Conservation (phyloP, 179 eudicot genomes). For the Beta lomatogona region DNA sequence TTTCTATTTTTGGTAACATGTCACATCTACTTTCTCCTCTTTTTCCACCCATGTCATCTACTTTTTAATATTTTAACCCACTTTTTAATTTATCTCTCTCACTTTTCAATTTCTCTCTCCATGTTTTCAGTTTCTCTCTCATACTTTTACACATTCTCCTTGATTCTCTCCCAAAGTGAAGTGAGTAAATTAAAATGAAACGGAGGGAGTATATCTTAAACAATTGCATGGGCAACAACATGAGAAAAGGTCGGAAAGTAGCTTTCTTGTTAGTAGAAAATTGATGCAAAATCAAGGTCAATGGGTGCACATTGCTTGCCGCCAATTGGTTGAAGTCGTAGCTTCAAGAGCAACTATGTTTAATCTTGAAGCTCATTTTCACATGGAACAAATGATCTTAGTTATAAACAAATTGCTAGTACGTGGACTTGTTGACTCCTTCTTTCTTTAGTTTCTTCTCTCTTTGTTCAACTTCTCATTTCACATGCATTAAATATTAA, state of each 20-base stretch:
- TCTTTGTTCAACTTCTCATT: slow-evolving; percentile 7
- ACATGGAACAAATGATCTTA: slow-evolving; percentile 15
- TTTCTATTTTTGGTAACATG: too few species aligned
- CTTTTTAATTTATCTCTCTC: too few species aligned
- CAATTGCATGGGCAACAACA: slow-evolving; percentile 5
- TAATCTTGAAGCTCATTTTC: slow-evolving; percentile 18
- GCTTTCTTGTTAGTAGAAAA: not conserved
- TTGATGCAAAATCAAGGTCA: slow-evolving; percentile 14
- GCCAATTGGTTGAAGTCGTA: slow-evolving; percentile 11
- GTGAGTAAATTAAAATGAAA: too few species aligned
- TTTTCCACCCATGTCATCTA: too few species aligned
- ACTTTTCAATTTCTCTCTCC: too few species aligned
- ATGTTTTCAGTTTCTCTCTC: too few species aligned
- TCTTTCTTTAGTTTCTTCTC: slow-evolving; percentile 20
- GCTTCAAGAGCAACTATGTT: slow-evolving; percentile 19
- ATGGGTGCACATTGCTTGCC: slow-evolving; percentile 20
- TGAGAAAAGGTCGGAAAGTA: slow-evolving; percentile 18
- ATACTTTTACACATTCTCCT: too few species aligned
- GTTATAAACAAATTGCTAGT: not conserved
- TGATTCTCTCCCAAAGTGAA: too few species aligned
- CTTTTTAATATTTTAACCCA: too few species aligned
- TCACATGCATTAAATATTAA: not conserved
- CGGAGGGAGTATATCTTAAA: not conserved
- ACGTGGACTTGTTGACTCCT: slow-evolving; percentile 21
- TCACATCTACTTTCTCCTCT: too few species aligned